Base-by-base conservation (phyloP, 345 rosid genomes). In the Garcia nutans region DNA sequence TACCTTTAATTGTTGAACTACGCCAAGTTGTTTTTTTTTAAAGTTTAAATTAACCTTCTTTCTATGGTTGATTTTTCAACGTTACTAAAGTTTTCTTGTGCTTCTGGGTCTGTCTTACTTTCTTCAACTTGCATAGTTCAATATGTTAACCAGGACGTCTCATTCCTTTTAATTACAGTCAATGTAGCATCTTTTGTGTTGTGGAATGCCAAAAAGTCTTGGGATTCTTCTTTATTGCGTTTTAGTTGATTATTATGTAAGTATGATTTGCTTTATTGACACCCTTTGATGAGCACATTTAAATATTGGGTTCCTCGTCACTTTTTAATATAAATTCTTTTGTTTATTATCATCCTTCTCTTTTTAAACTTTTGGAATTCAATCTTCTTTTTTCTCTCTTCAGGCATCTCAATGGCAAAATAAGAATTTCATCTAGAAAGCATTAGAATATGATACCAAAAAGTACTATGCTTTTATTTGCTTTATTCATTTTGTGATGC, bases 381-480 rank as follows among this genome's bases (percentile, higher is more conserved):
- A 72, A 56, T 1, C 50, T 57, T 70, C 24, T 26, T n/a, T 52
- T 72, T 42, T 17, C 49, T 28, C 75, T 71, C 80, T 79, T 64
- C 55, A 73, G 42, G 68, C 70, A 78, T 57, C 60, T 23, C 22
- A 13, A 47, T 44, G 22, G 54, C 24, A 55, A 5, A 28, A 56
- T 6, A 33, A 67, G 56, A 71, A 67, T 47, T 49, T 66, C 61
- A 26, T 77, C 67, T 23, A 42, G 45, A 62, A 68, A 83, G 74
- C 28, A 74, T 74, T 83, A 26, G 52, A 79, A 78, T 84, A 70
- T 83, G 76, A 65, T 84, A 57, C 5, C 20, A 65, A 77, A 64
- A 82, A 85, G 75, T 44, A 72, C 69, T 79, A 54, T 64, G 76
- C 82, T 65, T 81, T 81, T 80, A 78, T 79, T 82, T 80, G 80